phyloP scores from a whole-genome alignment of 2,329 filamentous ascomycete species.

The Phyllachora maydis region DNA sequence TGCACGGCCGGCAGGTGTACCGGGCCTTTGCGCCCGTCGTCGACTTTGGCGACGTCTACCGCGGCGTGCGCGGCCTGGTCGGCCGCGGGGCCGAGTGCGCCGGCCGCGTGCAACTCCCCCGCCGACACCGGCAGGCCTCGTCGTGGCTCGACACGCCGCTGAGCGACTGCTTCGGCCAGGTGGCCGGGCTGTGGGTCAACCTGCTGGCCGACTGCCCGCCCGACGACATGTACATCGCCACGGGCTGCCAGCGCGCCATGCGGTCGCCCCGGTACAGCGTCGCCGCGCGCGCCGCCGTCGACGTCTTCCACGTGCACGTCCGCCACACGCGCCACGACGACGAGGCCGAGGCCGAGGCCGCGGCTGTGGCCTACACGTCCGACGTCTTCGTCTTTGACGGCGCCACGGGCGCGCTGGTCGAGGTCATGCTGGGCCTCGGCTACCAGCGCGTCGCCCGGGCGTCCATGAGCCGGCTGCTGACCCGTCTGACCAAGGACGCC shows the following conservation, averaged over 20 bases:
- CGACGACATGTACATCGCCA: conserved; percentile 12
- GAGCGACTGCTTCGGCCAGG: conserved; percentile 13
- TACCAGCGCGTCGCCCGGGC: conserved; percentile 10
- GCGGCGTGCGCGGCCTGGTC: conserved; percentile 11
- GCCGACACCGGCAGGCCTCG: conserved; percentile 3
- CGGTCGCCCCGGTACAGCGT: conserved; percentile 8
- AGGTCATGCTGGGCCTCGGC: conserved; percentile 13
- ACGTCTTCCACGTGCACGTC: conserved; percentile 10
- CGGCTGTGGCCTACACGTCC: conserved; percentile 11
- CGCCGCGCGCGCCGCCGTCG: conserved; percentile 2
- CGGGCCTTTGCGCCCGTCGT: conserved; percentile 13
- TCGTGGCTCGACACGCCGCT: conserved; percentile 9
- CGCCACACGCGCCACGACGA: too few relatives aligned
- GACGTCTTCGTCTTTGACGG: conserved; percentile 15
- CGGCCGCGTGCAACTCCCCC: conserved; percentile 8
- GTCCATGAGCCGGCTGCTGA: conserved; percentile 11
- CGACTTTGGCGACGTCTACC: conserved; percentile 12
- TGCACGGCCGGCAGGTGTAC: conserved; percentile 17
- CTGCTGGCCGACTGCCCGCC: conserved; percentile 9
- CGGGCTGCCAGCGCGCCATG: conserved; percentile 11
- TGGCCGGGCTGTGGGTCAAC: conserved; percentile 15
- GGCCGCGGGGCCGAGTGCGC: conserved; percentile 10
- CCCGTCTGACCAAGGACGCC: conserved; percentile 6
- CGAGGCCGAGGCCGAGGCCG: too few relatives aligned
- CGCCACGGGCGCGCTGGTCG: conserved; percentile 8